phyloP scores from a whole-genome alignment of 2,329 filamentous ascomycete species.

The Aspergillus hortae region DNA sequence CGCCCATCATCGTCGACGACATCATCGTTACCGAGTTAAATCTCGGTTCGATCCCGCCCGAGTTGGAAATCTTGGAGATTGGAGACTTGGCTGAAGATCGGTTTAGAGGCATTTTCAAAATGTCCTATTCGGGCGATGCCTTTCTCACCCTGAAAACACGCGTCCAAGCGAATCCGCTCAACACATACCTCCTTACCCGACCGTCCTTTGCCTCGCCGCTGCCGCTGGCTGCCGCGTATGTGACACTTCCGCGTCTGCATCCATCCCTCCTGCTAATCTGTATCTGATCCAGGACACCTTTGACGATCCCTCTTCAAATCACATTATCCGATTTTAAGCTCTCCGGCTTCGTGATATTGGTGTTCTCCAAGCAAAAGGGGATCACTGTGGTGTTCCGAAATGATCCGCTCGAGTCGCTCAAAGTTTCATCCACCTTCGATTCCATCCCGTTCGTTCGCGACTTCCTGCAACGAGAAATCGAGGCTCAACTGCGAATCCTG shows the following conservation, averaged over 20 bases:
- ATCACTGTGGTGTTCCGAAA: slow-evolving; percentile 96
- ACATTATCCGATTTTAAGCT: slow-evolving; percentile 93
- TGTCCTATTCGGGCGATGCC: slow-evolving; percentile 95
- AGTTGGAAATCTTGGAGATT: slow-evolving; percentile 95
- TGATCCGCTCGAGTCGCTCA: slow-evolving; percentile 94
- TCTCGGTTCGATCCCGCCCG: slow-evolving; percentile 87
- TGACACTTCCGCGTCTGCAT: slow-evolving; percentile 7
- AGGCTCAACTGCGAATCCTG: slow-evolving; percentile 82
- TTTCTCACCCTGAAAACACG: slow-evolving; percentile 92
- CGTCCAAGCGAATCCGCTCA: slow-evolving; percentile 96
- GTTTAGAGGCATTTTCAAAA: slow-evolving; percentile 98
- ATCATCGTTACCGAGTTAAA: slow-evolving; percentile 98
- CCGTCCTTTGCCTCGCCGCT: slow-evolving; percentile 89
- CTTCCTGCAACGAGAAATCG: slow-evolving; percentile 93
- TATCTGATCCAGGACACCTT: slow-evolving; percentile 57
- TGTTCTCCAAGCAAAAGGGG: slow-evolving; percentile 96
- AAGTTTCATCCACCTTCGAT: slow-evolving; percentile 98
- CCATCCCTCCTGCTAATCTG: slow-evolving; percentile 1
- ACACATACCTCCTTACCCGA: slow-evolving; percentile 90
- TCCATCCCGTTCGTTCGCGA: slow-evolving; percentile 98
- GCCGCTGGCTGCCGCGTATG: slow-evolving; percentile 75
- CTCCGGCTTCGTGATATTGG: slow-evolving; percentile 93
- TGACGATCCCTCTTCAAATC: slow-evolving; percentile 97
- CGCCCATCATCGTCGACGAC: slow-evolving; percentile 98
- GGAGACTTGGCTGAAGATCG: slow-evolving; percentile 95